Evolutionary conservation across 2,329 filamentous ascomycete species (phyloP), one percentile per base, ranked within the genome.

Genomic region (Aspergillus pseudoterreus): DNA sequence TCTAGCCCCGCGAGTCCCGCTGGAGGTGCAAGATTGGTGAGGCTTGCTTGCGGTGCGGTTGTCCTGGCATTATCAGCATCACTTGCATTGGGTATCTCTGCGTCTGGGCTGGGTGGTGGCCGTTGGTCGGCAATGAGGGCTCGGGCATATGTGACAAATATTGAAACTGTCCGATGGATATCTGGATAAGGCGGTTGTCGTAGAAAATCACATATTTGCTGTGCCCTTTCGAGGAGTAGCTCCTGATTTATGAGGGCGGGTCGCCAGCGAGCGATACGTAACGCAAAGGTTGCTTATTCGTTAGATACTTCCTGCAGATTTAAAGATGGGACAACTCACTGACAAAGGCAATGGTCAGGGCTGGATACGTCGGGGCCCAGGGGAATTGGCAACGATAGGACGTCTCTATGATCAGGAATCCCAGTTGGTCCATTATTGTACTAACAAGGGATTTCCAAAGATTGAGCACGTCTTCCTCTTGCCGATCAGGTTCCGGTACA

Each of bases 181-280:
- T 70, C 67, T n/a, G 67, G 67, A 44, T 70, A 70, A 0, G 67
- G 67, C 14, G 67, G 67, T 32, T 67, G 64, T 43, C 67, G 69
- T 15, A 70, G 53, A 45, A 68, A 67, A 39, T 68, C 67, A 41
- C 65, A 63, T 22, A 70, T 67, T 39, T 57, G 60, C 35, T 68
- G 63, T 9, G 61, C 67, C 50, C 67, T 45, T 42, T 68, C 63
- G 12, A 69, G 55, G 8, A 69, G 55, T 10, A 68, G 45, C 10
- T 53, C 52, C 41, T 67, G 63, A 33, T 69, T 59, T 43, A 69
- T 69, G 27, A 69, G 45, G 30, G 59, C 63, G 33, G 67, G 66
- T 32, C 64, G 63, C 67, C 67, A 69, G 15, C 67, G 57, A 8
- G 67, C 66, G 24, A 69, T 64, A 17, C 67, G 60, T 15, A 69